These are phyloP conservation scores for Myotisia sp. DNA, from an alignment of 2,329 filamentous ascomycete species.

Conservation along the genomic window DNA sequence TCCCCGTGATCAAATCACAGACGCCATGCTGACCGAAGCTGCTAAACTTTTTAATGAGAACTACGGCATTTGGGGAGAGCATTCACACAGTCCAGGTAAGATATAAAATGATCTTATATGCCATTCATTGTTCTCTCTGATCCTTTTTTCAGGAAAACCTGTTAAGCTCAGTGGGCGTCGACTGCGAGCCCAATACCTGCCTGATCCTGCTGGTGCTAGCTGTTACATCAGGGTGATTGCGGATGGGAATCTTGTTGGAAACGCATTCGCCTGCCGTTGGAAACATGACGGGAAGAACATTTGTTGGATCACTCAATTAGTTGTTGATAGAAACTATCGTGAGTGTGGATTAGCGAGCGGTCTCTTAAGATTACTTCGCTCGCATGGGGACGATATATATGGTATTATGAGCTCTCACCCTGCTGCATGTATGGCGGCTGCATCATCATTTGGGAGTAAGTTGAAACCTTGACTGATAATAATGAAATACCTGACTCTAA, in stretches of 20 bases:
- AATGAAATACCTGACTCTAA: slow-evolving; percentile 9
- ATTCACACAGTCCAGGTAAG: slow-evolving; percentile 13
- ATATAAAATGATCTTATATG: slow-evolving; percentile 16
- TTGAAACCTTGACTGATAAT: slow-evolving; percentile 5
- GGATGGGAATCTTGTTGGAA: slow-evolving; percentile 10
- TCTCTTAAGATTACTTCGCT: slow-evolving; percentile 21
- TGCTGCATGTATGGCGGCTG: slow-evolving; percentile 15
- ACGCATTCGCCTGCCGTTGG: slow-evolving; percentile 28
- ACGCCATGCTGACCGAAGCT: slow-evolving; percentile 25
- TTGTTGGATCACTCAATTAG: slow-evolving; percentile 32
- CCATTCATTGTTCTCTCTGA: slow-evolving; percentile 22
- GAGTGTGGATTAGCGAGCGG: slow-evolving; percentile 23
- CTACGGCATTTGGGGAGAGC: slow-evolving; percentile 23
- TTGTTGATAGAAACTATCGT: slow-evolving; percentile 25
- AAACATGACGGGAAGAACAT: slow-evolving; percentile 17
- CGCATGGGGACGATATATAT: slow-evolving; percentile 22
- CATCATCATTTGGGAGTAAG: slow-evolving; percentile 13
- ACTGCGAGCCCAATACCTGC: slow-evolving; percentile 9
- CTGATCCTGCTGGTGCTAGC: slow-evolving; percentile 1
- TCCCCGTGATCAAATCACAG: slow-evolving; percentile 20
- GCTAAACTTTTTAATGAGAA: slow-evolving; percentile 21
- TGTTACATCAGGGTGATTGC: slow-evolving; percentile 9
- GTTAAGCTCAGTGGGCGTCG: slow-evolving; percentile 7
- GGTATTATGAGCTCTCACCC: slow-evolving; percentile 16
- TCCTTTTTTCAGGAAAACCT: slow-evolving; percentile 7